A percentile compares a stretch with the other conserved stretches of the same genome.
These are phyloP conservation scores for Pyrenochaeta sp. DNA, from an alignment of 2,329 filamentous ascomycete genomes.

Conservation along the genomic window DNA sequence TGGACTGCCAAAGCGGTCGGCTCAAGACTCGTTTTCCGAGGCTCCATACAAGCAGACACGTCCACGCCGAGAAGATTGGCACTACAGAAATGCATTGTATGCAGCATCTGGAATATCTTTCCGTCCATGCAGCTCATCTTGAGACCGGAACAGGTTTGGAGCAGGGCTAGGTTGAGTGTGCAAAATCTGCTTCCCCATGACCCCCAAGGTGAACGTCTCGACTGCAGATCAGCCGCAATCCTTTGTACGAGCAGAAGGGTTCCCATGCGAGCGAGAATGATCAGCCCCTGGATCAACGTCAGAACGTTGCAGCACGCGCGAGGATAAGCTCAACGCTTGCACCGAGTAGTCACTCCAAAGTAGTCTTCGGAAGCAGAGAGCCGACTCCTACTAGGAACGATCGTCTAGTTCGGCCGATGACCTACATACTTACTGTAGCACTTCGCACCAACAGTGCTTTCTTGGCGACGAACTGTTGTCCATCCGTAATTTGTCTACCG, in stretches of 20 bases:
- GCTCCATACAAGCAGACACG: neutral
- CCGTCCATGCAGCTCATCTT: too few species aligned
- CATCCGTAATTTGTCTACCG: too few species aligned
- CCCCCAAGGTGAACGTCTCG: neutral
- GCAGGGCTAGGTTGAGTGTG: too few species aligned
- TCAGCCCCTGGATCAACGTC: neutral
- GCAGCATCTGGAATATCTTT: too few species aligned
- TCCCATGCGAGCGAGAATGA: neutral
- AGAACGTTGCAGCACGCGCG: neutral
- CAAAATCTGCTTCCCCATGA: too few species aligned
- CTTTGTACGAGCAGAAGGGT: neutral
- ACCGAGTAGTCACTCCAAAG: neutral
- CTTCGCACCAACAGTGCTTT: too few species aligned
- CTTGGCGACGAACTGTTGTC: too few species aligned
- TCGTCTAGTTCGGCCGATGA: neutral
- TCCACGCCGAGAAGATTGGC: too few species aligned
- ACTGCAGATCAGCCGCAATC: neutral
- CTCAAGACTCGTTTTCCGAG: neutral
- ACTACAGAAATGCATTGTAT: too few species aligned
- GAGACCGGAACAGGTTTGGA: too few species aligned
- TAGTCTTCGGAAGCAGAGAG: neutral
- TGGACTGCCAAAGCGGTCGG: neutral
- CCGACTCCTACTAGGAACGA: neutral
- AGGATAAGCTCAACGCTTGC: too few species aligned
- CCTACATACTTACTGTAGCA: neutral